phyloP scores from a whole-genome alignment of 176 grass and related monocot genomes.

The Aegilops tauschii region DNA sequence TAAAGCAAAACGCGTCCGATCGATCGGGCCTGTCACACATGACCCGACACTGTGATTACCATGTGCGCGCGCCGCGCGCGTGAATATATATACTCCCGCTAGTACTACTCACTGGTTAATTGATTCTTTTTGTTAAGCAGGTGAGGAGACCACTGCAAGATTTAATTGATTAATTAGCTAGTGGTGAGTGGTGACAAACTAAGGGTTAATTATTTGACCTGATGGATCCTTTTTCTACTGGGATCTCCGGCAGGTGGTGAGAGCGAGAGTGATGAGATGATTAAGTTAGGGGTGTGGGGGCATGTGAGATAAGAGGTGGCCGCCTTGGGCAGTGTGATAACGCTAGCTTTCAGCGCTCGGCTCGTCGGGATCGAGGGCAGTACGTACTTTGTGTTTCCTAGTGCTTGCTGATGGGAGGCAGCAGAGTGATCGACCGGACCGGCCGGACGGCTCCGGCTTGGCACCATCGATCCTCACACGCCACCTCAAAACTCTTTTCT shows the following conservation, averaged over 20 bases:
- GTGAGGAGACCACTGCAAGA: neutral
- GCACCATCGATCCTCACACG: neutral
- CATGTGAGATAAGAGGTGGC: neutral
- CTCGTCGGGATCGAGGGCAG: constrained; percentile 34
- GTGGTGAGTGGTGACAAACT: neutral
- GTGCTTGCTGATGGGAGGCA: constrained; percentile 62
- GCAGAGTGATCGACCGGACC: neutral
- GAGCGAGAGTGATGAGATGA: neutral
- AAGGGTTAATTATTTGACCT: neutral
- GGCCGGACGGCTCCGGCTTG: neutral
- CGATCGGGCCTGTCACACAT: neutral
- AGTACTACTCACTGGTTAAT: neutral
- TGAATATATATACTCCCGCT: constrained; percentile 9
- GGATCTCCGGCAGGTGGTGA: neutral
- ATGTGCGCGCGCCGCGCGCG: constrained; percentile 48
- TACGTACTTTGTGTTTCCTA: constrained; percentile 33
- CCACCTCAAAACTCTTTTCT: neutral
- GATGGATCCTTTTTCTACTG: neutral
- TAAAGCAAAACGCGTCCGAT: constrained; percentile 7
- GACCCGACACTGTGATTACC: constrained; percentile 22
- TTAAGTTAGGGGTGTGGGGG: neutral
- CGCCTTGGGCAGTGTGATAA: constrained; percentile 56
- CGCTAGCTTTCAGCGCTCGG: constrained; percentile 46
- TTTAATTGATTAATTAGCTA: neutral
- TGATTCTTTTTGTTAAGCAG: neutral